Evolutionary conservation across 164 flowering plant species (phyloP), one percentile per base, ranked within the genome.

Genomic region (Chloranthus sessilifolius): DNA sequence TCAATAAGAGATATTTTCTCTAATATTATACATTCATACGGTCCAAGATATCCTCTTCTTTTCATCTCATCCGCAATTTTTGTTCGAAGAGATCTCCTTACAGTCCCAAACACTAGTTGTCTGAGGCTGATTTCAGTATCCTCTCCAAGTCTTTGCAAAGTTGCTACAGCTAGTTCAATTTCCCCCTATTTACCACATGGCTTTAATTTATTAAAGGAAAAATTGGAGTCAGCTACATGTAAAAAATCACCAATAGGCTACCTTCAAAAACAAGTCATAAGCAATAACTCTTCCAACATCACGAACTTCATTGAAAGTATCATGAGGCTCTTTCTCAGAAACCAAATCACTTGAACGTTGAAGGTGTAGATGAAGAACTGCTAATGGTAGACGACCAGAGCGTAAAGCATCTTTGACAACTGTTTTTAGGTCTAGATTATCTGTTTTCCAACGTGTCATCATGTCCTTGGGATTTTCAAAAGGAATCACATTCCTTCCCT

Each of bases 61-160:
- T 74, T 68, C 85, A 77, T 75, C 75, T 74, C 91, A 58, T 77
- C 85, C 1, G 78, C 79, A 67, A 94, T 45, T 74, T 81, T 88
- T 47, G 56, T 20, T 50, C 99, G 83, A 35, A 94, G 87, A 33
- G 89, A 70, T 67, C 84, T 79, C 63, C 90, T 73, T 16, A 88
- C 74, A 14, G 97, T 82, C 54, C 99, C 97, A 75, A 81, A 80
- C 35, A 79, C 56, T 59, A 94, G 74, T 53, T 89, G 78, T 52
- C 65, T 78, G 43, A 94, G 86, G 62, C 84, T 66, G 30, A 67
- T 42, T 74, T 89, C 95, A 48, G 84, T 60, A 58, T 94, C 96
- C 68, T 94, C 99, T 42, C 99, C 99, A 59, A 94, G 97, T 66
- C 83, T 94, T 78, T 81, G 91, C 71, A 94, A 47, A 25, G 96